Percentiles rank a stretch among this genome's conserved stretches.
These are phyloP conservation scores for Carex pumila DNA, from an alignment of 176 grass and related monocot species.

Conservation along the genomic window DNA sequence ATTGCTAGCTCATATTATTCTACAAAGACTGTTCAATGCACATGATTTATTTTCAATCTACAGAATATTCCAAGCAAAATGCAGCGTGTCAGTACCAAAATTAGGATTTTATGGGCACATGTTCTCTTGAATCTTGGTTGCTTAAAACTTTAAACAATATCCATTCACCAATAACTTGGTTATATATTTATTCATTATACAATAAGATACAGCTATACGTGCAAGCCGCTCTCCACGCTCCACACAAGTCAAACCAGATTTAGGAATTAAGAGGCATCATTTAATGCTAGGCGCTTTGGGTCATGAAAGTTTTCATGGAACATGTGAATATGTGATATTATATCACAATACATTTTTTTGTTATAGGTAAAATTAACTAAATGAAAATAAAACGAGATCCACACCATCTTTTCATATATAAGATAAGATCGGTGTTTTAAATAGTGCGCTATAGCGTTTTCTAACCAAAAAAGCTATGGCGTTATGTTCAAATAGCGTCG, in stretches of 20 bases:
- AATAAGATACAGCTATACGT: not conserved
- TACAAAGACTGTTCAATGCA: not conserved
- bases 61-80: conserved; percentile 10
- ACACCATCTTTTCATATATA: not conserved
- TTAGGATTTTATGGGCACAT: conserved; percentile 3
- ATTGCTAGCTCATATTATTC: not conserved
- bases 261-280: not conserved
- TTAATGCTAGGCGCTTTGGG: conserved; percentile 8
- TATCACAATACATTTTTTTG: not conserved
- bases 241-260: conserved; percentile 19
- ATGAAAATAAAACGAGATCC: not conserved
- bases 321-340: not conserved
- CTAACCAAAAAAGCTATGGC: too few species aligned
- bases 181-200: not conserved
- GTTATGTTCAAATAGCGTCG: too few species aligned
- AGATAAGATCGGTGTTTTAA: too few species aligned
- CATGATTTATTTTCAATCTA: not conserved
- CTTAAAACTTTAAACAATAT: not conserved
- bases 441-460: too few species aligned
- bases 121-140: not conserved
- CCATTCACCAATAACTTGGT: not conserved
- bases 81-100: not conserved
- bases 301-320: not conserved
- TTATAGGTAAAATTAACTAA: not conserved
- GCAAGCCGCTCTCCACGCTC: conserved; percentile 12